These are phyloP conservation scores for Aspergillus fumigatus DNA, from an alignment of 2,329 filamentous ascomycete species.

Conservation along the genomic window DNA sequence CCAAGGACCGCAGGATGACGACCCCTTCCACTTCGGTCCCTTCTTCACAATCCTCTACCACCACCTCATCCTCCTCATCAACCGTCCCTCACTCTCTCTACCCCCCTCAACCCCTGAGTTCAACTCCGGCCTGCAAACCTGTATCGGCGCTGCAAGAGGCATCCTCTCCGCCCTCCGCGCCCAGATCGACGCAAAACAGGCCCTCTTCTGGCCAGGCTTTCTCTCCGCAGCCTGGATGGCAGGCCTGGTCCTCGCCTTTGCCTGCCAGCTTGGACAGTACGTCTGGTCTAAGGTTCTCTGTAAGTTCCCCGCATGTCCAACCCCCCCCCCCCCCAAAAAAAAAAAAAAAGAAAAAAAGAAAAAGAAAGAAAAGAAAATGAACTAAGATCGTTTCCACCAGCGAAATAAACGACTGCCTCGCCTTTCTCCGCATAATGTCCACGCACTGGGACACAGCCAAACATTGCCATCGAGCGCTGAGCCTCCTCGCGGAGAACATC, in stretches of 20 bases:
- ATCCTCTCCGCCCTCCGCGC: conserved; percentile 34
- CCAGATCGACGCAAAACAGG: conserved; percentile 29
- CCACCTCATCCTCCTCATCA: conserved; percentile 37
- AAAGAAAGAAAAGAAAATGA: conserved; percentile 1
- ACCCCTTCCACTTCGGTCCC: conserved; percentile 30
- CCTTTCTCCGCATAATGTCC: conserved; percentile 33
- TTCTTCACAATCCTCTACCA: conserved; percentile 42
- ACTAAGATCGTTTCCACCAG: conserved; percentile 10
- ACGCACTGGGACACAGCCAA: conserved; percentile 38
- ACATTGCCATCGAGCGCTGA: conserved; percentile 35
- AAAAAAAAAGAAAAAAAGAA: too few relatives aligned
- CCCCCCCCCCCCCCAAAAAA: too few relatives aligned
- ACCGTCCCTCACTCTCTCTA: conserved; percentile 37
- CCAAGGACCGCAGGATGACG: not conserved
- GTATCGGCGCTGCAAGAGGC: conserved; percentile 36
- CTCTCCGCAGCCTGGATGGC: conserved; percentile 41
- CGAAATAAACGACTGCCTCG: conserved; percentile 33
- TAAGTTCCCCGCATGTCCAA: conserved; percentile 7
- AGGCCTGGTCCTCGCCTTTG: conserved; percentile 38
- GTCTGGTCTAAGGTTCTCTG: conserved; percentile 28
- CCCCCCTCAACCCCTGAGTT: conserved; percentile 36
- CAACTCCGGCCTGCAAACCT: conserved; percentile 38
- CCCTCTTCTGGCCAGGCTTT: conserved; percentile 38
- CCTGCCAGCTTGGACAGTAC: conserved; percentile 39
- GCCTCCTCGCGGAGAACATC: conserved; percentile 31